These are phyloP conservation scores for Ustilago trichophora DNA, from an alignment of 1,284 basidiomycete species.

Conservation along the genomic window DNA sequence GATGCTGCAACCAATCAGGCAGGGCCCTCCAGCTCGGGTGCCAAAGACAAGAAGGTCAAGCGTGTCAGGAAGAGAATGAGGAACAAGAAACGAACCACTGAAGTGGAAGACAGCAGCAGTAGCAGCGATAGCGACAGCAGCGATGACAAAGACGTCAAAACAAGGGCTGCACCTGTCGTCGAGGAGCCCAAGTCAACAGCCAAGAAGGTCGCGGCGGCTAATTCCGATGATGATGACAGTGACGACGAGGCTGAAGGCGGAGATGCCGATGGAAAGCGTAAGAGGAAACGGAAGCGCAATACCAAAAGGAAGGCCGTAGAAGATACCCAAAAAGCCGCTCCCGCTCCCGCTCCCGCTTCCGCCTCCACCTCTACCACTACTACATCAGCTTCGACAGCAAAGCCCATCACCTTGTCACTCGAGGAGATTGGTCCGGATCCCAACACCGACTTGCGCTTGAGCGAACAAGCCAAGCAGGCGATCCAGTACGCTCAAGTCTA, in stretches of 20 bases:
- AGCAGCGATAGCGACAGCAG: constrained; percentile 18
- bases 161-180: constrained; percentile 4
- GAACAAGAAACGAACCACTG: constrained; percentile 39
- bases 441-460: constrained; percentile 28
- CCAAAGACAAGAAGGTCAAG: constrained; percentile 28
- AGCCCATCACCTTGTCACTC: constrained; percentile 1
- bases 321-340: neutral
- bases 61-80: constrained; percentile 26
- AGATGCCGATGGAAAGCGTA: constrained; percentile 31
- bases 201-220: neutral
- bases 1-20: neutral
- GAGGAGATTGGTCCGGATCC: constrained; percentile 39
- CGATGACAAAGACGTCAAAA: constrained; percentile 26
- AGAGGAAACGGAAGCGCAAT: constrained; percentile 43
- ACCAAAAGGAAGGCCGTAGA: constrained; percentile 18
- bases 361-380: neutral
- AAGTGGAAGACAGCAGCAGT: constrained; percentile 25
- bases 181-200: neutral
- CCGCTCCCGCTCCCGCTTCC: neutral
- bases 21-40: constrained; percentile 16
- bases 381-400: neutral
- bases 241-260: constrained; percentile 6
- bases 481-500: constrained; percentile 44
- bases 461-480: constrained; percentile 47
- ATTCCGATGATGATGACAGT: constrained; percentile 13